Evolutionary conservation across 192 early-diverging fungal species (phyloP).

Genomic region (Coemansia sp.): DNA sequence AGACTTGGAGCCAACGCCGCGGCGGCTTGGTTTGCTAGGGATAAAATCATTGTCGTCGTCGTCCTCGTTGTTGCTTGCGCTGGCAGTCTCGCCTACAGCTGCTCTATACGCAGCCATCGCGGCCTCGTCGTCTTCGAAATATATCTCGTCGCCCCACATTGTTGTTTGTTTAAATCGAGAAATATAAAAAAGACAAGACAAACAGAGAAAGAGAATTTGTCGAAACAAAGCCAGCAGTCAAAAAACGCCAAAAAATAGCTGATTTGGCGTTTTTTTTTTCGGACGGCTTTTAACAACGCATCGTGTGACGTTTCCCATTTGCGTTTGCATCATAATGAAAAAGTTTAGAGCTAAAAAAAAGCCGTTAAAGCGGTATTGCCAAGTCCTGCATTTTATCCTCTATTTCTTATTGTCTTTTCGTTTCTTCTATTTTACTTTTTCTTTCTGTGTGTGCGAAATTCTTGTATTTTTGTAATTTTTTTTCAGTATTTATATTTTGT

Average conservation of each 20-base stretch:
- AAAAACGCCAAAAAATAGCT: neutral
- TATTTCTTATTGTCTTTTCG: neutral
- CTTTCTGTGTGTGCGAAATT: neutral
- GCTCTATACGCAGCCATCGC: slow-evolving; percentile 49
- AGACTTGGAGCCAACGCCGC: slow-evolving; percentile 12
- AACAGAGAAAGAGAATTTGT: neutral
- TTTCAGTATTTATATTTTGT: neutral
- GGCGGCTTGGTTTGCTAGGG: slow-evolving; percentile 20
- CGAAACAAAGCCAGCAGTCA: neutral
- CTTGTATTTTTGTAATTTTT: slow-evolving; percentile 6
- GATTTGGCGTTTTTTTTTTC: neutral
- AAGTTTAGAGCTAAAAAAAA: neutral
- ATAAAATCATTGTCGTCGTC: slow-evolving; percentile 31
- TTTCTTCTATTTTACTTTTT: slow-evolving; percentile 10
- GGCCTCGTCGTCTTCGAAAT: slow-evolving; percentile 51
- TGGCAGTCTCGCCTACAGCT: slow-evolving; percentile 17
- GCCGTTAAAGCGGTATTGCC: too few relatives aligned
- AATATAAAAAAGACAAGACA: neutral
- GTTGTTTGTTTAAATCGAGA: neutral
- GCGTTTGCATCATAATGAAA: neutral
- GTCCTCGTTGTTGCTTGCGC: slow-evolving; percentile 12
- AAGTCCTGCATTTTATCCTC: slow-evolving; percentile 1
- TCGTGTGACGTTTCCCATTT: slow-evolving; percentile 3
- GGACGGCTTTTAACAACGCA: neutral
- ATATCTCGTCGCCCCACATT: slow-evolving; percentile 51